Conservation (phyloP, 2,329 filamentous ascomycete species). For the Aspergillus sp. region DNA sequence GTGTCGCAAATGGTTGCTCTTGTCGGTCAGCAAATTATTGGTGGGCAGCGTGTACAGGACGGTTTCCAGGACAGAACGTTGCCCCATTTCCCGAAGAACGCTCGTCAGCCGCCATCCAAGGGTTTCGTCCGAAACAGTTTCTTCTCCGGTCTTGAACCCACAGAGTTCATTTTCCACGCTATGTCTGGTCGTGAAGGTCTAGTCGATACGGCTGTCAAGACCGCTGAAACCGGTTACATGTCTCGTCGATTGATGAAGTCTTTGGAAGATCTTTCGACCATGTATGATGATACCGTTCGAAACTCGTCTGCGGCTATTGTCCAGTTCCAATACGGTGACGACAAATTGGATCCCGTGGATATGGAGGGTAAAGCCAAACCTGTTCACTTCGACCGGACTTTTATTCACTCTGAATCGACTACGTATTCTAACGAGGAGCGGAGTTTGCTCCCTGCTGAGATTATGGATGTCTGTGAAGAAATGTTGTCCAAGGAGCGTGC, state of each 20-base stretch:
- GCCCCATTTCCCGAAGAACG: conserved; percentile 91
- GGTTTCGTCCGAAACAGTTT: conserved; percentile 97
- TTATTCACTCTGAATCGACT: conserved; percentile 66
- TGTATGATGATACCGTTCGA: conserved; percentile 91
- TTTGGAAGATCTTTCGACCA: conserved; percentile 83
- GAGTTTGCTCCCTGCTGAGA: conserved; percentile 67
- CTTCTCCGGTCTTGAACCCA: conserved; percentile 82
- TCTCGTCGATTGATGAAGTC: conserved; percentile 97
- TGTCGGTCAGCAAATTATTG: conserved; percentile 97
- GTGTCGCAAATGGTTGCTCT: conserved; percentile 98
- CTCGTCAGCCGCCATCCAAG: conserved; percentile 85
- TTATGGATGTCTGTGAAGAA: conserved; percentile 60
- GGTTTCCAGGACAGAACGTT: conserved; percentile 94
- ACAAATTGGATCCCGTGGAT: conserved; percentile 90
- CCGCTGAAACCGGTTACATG: conserved; percentile 98
- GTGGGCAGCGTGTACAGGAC: conserved; percentile 82
- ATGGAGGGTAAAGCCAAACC: conserved; percentile 94
- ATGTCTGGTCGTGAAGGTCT: conserved; percentile 97
- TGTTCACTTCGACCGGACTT: conserved; percentile 86
- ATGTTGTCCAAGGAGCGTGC: conserved; percentile 62
- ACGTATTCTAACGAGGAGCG: conserved; percentile 74
- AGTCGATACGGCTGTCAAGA: conserved; percentile 98
- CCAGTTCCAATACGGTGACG: conserved; percentile 95
- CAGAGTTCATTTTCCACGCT: conserved; percentile 95
- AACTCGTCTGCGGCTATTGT: conserved; percentile 85